phyloP scores from a whole-genome alignment of 768 basidiomycete species.

The Asterophora parasitica region DNA sequence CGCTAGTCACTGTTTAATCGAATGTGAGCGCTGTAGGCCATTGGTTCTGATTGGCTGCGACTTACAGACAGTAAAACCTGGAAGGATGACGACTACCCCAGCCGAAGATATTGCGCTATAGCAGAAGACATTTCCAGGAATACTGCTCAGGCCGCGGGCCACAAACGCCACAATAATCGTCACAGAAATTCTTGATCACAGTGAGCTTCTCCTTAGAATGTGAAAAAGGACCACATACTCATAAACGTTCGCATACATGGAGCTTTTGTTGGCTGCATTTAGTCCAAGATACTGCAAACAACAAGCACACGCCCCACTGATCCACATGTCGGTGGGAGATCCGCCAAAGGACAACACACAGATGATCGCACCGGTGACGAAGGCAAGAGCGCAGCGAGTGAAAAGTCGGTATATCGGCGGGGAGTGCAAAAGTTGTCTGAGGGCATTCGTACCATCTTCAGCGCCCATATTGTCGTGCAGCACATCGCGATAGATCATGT shows the following conservation, averaged over 20 bases:
- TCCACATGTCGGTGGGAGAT: slow-evolving; percentile 77
- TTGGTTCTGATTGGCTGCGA: slow-evolving; percentile 7
- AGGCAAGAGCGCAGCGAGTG: slow-evolving; percentile 68
- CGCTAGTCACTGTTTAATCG: slow-evolving; percentile 55
- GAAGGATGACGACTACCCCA: slow-evolving; percentile 86
- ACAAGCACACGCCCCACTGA: slow-evolving; percentile 65
- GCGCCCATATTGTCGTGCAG: slow-evolving; percentile 78
- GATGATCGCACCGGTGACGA: slow-evolving; percentile 74
- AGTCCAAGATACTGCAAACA: slow-evolving; percentile 76
- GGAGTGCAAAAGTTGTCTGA: slow-evolving; percentile 58
- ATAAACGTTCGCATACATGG: slow-evolving; percentile 93
- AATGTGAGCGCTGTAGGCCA: not conserved
- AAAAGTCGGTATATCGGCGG: slow-evolving; percentile 66
- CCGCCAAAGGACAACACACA: slow-evolving; percentile 82
- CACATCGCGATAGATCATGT: slow-evolving; percentile 81
- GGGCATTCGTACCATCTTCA: slow-evolving; percentile 61
- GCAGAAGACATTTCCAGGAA: slow-evolving; percentile 75
- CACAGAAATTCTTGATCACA: slow-evolving; percentile 61
- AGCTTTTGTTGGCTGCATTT: slow-evolving; percentile 77
- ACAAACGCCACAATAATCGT: slow-evolving; percentile 82
- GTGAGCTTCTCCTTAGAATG: not conserved
- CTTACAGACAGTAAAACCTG: slow-evolving; percentile 80
- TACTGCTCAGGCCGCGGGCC: slow-evolving; percentile 72
- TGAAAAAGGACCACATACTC: slow-evolving; percentile 53
- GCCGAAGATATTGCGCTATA: slow-evolving; percentile 88